Conservation (phyloP, 2,329 filamentous ascomycete genomes). For the Tolypocladium endophyticum region DNA sequence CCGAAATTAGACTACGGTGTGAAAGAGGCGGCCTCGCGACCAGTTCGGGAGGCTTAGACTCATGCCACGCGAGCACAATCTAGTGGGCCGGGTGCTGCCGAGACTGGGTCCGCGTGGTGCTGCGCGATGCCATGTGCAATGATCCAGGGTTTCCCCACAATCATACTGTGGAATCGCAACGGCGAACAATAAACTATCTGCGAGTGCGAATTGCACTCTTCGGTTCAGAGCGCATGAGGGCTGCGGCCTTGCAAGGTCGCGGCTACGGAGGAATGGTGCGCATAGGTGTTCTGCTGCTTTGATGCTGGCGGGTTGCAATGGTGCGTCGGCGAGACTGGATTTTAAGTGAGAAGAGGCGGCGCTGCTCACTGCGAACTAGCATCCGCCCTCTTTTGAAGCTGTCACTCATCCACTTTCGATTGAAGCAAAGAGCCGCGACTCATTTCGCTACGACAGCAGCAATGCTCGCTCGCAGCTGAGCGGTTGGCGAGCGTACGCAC, state of each 20-base stretch:
- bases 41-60: background rate
- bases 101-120: background rate
- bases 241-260: background rate
- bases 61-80: background rate
- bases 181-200: background rate
- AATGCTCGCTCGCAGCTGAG: background rate
- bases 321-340: background rate
- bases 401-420: background rate
- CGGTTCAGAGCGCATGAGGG: background rate
- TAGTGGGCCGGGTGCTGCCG: conserved; percentile 2
- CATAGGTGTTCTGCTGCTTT: background rate
- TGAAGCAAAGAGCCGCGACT: background rate
- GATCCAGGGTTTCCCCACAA: background rate
- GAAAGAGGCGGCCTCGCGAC: background rate
- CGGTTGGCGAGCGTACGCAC: background rate
- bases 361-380: background rate
- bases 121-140: background rate
- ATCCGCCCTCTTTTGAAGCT: too few species aligned
- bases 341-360: background rate
- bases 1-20: background rate
- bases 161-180: background rate
- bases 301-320: background rate
- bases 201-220: background rate
- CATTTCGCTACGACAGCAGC: background rate
- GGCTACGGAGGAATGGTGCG: background rate